Evolutionary conservation across 2,329 filamentous ascomycete genomes (phyloP), one percentile per base, ranked within the genome.

Genomic region (Alternaria sp.): DNA sequence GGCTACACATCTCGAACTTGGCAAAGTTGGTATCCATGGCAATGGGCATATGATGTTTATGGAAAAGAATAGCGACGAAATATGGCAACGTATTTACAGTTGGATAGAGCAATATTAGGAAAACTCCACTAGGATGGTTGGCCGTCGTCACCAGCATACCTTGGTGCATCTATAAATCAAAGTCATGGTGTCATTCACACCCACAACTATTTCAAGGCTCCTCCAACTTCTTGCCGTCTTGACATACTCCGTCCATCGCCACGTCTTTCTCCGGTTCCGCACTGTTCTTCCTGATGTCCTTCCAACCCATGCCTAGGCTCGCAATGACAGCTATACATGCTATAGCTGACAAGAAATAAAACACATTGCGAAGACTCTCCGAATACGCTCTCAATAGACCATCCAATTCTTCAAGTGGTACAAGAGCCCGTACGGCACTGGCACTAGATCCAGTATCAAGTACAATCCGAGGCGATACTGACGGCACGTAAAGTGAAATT

Each of bases 381-480:
- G 65, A 65, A 34, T 73, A 75, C 2, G 69, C 69, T 24, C 39
- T 57, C 38, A 77, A 47, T 3, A 76, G 38, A 4, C 69, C 67
- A 22, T 39, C 41, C 12, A 73, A 47, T 53, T 70, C 68, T 4
- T 53, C 66, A 28, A 20, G 20, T 0, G 51, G 38, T 1, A 73
- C 66, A 12, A 75, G 52, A 1, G 41, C 43, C 1, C 72, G 63
- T 3, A 75, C 68, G 7, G 71, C 70, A 14, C 49, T 51, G 8
- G 71, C 66, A 24, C 67, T 67, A 16, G 67, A 69, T 3, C 74
- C 74, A 26, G 73, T 70, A 44, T 64, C 51, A 6, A 75, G 30
- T 14, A 64, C 73, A 1, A 42, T 64, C n/a, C 65, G 43, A 6
- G 66, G 46, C 24, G 67, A 66, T 11, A 76, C 58, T 3, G 62